phyloP scores from a whole-genome alignment of 2,329 filamentous ascomycete genomes.

The Trichoderma brevicompactum region DNA sequence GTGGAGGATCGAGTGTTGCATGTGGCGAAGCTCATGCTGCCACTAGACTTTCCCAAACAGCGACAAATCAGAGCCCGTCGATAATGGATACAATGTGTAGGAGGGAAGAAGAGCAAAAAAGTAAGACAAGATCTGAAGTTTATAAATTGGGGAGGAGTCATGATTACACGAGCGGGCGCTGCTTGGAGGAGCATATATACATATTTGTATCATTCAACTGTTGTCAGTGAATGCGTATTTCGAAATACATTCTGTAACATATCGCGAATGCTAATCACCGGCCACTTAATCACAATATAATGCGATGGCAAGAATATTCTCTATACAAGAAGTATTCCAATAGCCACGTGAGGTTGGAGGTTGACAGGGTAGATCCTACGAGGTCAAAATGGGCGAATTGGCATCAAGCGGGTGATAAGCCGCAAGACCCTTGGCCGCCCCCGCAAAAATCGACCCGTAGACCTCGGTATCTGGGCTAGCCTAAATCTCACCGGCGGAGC shows the following conservation, averaged over 20 bases:
- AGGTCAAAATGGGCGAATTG: neutral
- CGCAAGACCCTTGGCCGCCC: neutral
- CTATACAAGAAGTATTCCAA: too few species aligned
- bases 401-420: neutral
- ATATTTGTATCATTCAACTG: conserved; percentile 11
- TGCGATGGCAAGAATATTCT: neutral
- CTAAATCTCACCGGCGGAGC: neutral
- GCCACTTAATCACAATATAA: neutral
- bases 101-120: neutral
- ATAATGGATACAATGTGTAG: neutral
- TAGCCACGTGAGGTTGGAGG: too few species aligned
- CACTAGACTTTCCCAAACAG: conserved; percentile 79
- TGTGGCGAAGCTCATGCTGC: conserved; percentile 74
- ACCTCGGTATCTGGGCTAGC: conserved; percentile 25
- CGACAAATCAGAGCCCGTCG: conserved; percentile 41
- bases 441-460: conserved; percentile 15
- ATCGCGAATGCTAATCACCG: neutral
- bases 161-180: conserved; percentile 14
- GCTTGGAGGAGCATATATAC: neutral
- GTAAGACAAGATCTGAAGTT: neutral
- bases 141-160: neutral
- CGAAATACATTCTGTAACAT: neutral
- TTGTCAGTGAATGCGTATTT: neutral
- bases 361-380: neutral
- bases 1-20: conserved; percentile 59